Evolutionary conservation across 345 rosid species (phyloP).

Genomic region (Bretschneidera sinensis): DNA sequence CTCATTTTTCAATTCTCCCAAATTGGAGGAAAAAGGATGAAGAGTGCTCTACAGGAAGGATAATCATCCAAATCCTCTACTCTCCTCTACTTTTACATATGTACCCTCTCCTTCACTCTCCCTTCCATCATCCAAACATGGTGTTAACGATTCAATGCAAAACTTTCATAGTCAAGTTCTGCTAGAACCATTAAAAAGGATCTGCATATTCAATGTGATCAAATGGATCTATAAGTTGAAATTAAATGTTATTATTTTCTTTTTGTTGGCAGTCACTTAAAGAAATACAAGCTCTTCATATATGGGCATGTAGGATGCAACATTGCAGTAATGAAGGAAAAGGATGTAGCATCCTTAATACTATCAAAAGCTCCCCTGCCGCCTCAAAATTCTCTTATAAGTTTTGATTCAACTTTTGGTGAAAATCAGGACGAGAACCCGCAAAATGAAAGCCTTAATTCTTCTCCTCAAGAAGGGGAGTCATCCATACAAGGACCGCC

Average conservation of each 20-base stretch:
- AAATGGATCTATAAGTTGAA: too few species aligned
- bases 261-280: slow-evolving; percentile 26
- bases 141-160: too few species aligned
- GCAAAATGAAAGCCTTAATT: neutral
- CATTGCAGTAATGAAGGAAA: slow-evolving; percentile 42
- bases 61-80: too few species aligned
- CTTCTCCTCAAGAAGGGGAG: slow-evolving; percentile 9
- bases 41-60: too few species aligned
- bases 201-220: too few species aligned
- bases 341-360: slow-evolving; percentile 40
- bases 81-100: too few species aligned
- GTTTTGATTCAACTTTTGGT: neutral
- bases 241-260: neutral
- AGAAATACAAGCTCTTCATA: slow-evolving; percentile 31
- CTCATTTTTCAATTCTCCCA: too few species aligned
- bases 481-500: slow-evolving; percentile 9
- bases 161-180: too few species aligned
- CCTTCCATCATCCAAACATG: too few species aligned
- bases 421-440: slow-evolving; percentile 1
- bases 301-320: slow-evolving; percentile 39
- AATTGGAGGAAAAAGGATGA: too few species aligned
- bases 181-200: too few species aligned
- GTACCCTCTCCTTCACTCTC: too few species aligned
- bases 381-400: neutral
- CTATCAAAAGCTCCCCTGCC: slow-evolving; percentile 19